Conservation (phyloP, 202 grass and related monocot genomes). For the Schoenoplectus triqueter region DNA sequence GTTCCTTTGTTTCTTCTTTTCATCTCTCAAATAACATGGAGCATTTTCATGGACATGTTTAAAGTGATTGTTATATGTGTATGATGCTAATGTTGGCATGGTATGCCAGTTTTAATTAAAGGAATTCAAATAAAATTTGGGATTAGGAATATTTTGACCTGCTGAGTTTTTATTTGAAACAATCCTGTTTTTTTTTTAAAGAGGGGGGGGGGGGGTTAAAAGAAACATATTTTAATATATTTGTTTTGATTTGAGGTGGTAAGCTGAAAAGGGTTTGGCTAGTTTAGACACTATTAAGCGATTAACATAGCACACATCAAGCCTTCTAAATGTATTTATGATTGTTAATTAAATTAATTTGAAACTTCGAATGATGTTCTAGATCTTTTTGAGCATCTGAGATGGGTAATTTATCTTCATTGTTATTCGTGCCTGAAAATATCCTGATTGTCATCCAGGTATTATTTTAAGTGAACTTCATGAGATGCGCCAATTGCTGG, state of each 20-base stretch:
- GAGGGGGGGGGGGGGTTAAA: background rate
- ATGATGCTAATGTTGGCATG: background rate
- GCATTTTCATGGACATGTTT: background rate
- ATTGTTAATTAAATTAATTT: constrained; percentile 17
- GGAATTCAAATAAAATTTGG: constrained; percentile 1
- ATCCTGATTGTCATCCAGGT: background rate
- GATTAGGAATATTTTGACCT: background rate
- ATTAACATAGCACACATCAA: background rate
- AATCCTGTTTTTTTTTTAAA: background rate
- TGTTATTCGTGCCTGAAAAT: background rate
- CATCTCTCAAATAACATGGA: constrained; percentile 14
- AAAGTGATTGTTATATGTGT: background rate
- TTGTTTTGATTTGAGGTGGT: too few relatives aligned
- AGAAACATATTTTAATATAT: background rate
- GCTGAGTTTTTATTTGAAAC: background rate
- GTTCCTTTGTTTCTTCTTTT: background rate
- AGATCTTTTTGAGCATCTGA: background rate
- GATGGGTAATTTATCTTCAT: background rate
- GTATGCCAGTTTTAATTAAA: background rate
- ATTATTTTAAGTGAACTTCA: constrained; percentile 8
- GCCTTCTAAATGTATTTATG: constrained; percentile 2
- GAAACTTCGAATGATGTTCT: background rate
- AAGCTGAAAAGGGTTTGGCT: background rate
- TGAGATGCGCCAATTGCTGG: background rate
- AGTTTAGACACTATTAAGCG: background rate